Evolutionary conservation across 805 yeast genomes (phyloP), one percentile per base, ranked within the genome.

Genomic region (Barnettozyma sp.): DNA sequence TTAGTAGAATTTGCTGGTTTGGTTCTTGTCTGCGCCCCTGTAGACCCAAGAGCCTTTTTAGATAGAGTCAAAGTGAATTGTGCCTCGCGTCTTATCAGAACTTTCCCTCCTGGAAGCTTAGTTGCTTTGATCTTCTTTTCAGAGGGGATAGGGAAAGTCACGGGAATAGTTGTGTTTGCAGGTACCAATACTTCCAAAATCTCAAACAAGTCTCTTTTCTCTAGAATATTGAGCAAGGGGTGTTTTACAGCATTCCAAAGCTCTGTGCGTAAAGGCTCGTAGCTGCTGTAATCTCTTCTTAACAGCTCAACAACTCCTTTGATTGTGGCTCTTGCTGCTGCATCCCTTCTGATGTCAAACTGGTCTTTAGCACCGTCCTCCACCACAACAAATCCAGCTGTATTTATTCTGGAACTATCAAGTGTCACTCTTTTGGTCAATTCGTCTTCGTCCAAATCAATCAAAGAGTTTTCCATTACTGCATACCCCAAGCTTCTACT

Each of bases 221-320:
- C 78, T 27, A 71, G 60, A 2, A 84, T 58, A 10, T 82, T 70
- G 14, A 79, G 41, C 18, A 78, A 55, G 2, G 82, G 75, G 0
- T 82, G 66, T 46, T 78, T 82, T 7, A 87, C 55, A 8, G 78
- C 66, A 29, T 70, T 65, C 96, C 96, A 87, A 2, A 92, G 48
- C 7, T 71, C 69, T 3, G 53, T 48, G 36, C 70, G 68, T 15
- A 92, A 60, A 0, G 86, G 84, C 20, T 57, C 76, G 34, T 71
- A 65, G 2, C 71, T 54, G 7, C 61, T 56, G 39, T 74, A 70
- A 35, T 76, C 81, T 33, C 81, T 64, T 34, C 90, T 61, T 10
- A 84, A 57, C 5, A 80, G 49, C 19, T 76, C 80, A 26, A 82
- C 70, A 0, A 85, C 75, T 13, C 92, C 92, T 16, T 64, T 66